Percentiles rank a stretch among this genome's conserved stretches.
These are phyloP conservation scores for Euphrasia arctica DNA, from an alignment of 305 asterid genomes.

Conservation along the genomic window DNA sequence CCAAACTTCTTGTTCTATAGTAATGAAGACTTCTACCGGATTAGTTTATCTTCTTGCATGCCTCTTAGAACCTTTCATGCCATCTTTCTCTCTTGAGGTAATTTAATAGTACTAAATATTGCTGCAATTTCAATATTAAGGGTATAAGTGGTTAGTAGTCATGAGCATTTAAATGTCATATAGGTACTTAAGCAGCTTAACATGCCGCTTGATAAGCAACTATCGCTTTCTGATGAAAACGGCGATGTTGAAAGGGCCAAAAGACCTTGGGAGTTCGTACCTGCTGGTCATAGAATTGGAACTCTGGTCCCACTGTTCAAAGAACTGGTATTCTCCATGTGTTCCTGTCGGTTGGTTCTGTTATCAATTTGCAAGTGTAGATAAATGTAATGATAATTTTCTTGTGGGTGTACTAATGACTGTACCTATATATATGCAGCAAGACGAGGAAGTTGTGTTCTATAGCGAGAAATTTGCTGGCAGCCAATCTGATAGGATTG, in stretches of 20 bases:
- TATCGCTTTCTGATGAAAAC: constrained; percentile 68
- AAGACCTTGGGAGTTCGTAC: constrained; percentile 81
- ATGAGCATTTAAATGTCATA: constrained; percentile 12
- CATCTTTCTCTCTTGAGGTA: constrained; percentile 86
- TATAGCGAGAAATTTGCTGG: constrained; percentile 73
- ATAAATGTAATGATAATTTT: constrained; percentile 17
- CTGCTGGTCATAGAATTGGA: constrained; percentile 87
- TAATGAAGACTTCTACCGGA: constrained; percentile 85
- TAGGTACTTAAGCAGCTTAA: constrained; percentile 96
- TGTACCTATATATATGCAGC: constrained; percentile 43
- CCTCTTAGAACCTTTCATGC: constrained; percentile 93
- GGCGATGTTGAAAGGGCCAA: constrained; percentile 67
- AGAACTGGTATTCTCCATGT: constrained; percentile 60
- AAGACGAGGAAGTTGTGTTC: constrained; percentile 65
- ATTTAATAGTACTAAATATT: constrained; percentile 15
- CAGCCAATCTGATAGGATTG: constrained; percentile 83
- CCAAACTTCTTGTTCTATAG: constrained; percentile 60
- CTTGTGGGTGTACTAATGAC: constrained; percentile 23
- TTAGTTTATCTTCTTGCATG: constrained; percentile 85
- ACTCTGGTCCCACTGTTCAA: constrained; percentile 74
- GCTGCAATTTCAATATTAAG: not conserved
- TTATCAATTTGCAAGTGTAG: constrained; percentile 13
- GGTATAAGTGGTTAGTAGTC: constrained; percentile 1
- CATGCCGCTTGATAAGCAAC: constrained; percentile 51
- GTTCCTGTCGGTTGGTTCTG: constrained; percentile 12